Base-by-base conservation (phyloP, 1,139 yeast species). In the Nakaseomyces uthaithaninus region DNA sequence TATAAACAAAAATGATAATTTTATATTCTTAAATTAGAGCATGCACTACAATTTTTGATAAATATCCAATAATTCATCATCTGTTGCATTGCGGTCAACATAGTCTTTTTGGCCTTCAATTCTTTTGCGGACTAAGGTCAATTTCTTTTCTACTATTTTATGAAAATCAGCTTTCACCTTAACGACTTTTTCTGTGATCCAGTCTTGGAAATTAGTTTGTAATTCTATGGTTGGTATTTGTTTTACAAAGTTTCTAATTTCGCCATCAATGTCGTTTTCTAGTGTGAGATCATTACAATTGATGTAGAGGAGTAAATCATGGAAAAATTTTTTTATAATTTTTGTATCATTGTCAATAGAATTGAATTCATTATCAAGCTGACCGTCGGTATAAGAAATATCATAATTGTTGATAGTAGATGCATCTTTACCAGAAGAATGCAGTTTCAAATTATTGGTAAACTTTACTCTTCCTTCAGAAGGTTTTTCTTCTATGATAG, bases 181-280 rank as follows among this genome's bases (percentile, higher is more conserved):
- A 7, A 66, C 62, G 36, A 72, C 64, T 28, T 65, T 64, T 8
- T 52, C 46, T 10, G 52, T 50, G 16, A 84, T 63, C 94, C 94
- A 86, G 45, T 81, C 75, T 39, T 69, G 69, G 14, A 86, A 72
- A 0, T 85, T 76, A 80, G 80, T 75, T 20, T 73, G 68, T 51
- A 81, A 67, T 52, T 82, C 89, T 14, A 72, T 72, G 26, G 72
- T 77, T 0, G 93, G 89, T 74, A 83, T 76, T 36, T 75, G 76
- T 1, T 77, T 70, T 2, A 80, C 74, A 52, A 81, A 81, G 40
- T 68, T 67, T 0, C 83, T 74, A 18, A 81, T 59, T 31, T 72
- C 72, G 1, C 89, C 86, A 45, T 78, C 83, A 25, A 66, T 56
- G 53, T 81, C 93, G 46, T 77, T 73, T 39, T 66, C 63, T 11